phyloP scores from a whole-genome alignment of 371 early-diverging fungal genomes.

The Mucor mucedo region DNA sequence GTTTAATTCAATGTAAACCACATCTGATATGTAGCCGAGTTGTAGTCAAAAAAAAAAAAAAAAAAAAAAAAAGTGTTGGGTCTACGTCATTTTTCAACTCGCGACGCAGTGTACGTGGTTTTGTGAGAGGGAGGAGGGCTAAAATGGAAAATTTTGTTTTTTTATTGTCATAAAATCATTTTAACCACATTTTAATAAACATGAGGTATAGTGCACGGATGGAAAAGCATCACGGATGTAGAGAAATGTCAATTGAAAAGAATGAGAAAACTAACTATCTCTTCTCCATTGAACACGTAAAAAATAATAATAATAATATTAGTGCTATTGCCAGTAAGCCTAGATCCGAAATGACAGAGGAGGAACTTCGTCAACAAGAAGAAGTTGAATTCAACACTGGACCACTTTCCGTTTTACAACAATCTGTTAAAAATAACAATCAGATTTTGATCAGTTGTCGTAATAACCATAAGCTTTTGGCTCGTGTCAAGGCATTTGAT shows the following conservation, averaged over 20 bases:
- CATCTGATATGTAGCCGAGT: too few species aligned
- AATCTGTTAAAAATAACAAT: conserved; percentile 94
- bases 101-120: neutral
- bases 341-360: conserved; percentile 90
- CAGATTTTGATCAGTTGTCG: conserved; percentile 95
- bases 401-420: conserved; percentile 94
- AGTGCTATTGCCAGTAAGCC: conserved; percentile 53
- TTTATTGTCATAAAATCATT: too few species aligned
- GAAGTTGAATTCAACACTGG: conserved; percentile 97
- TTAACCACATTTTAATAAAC: too few species aligned
- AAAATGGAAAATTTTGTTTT: too few species aligned
- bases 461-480: conserved; percentile 96
- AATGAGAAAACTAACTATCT: neutral
- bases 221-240: too few species aligned
- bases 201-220: too few species aligned
- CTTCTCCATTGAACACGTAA: neutral
- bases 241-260: too few species aligned
- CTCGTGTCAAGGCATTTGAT: conserved; percentile 98
- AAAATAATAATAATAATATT: neutral
- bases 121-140: neutral
- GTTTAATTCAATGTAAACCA: too few species aligned
- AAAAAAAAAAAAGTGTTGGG: neutral
- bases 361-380: conserved; percentile 90
- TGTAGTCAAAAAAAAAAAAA: too few species aligned
- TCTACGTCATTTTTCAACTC: too few species aligned